A percentile compares a stretch with the other conserved stretches of the same genome.
Conservation (phyloP, 176 grass and related monocot species). For the Ananas comosus region DNA sequence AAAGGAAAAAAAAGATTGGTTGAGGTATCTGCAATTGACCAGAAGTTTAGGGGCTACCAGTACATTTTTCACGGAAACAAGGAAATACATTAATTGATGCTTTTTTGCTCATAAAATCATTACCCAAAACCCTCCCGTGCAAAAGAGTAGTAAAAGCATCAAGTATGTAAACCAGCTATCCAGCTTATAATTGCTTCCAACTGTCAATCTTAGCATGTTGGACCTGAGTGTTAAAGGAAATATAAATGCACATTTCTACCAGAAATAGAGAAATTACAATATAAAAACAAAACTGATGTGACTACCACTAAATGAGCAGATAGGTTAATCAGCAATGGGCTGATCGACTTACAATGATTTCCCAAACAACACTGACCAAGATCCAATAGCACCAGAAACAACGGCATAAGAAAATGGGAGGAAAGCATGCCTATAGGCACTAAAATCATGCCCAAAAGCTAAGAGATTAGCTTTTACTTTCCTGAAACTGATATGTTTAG, state of each 20-base stretch:
- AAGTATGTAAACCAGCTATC: conserved; percentile 96
- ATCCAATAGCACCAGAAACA: conserved; percentile 91
- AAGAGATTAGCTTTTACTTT: conserved; percentile 61
- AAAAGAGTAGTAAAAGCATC: conserved; percentile 76
- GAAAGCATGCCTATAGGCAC: conserved; percentile 63
- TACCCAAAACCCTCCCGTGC: conserved; percentile 99
- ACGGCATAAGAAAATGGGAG: conserved; percentile 95
- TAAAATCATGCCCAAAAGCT: conserved; percentile 42
- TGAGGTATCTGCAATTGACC: too few relatives aligned
- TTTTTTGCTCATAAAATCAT: conserved; percentile 8
- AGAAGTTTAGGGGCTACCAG: background rate
- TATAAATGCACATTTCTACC: conserved; percentile 5
- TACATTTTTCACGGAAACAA: background rate
- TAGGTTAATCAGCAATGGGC: conserved; percentile 10
- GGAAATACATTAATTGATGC: background rate
- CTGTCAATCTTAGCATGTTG: conserved; percentile 87
- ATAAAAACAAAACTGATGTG: background rate
- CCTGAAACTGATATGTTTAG: conserved; percentile 35
- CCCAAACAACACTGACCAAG: conserved; percentile 96
- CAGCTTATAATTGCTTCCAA: conserved; percentile 81
- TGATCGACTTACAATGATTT: conserved; percentile 78
- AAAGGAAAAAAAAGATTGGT: too few relatives aligned
- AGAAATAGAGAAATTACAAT: conserved; percentile 14
- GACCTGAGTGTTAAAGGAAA: conserved; percentile 43
- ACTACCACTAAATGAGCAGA: background rate